Percentiles rank a stretch among this genome's conserved stretches.
Evolutionary conservation across 768 basidiomycete species (phyloP).

Genomic region (Lentinula aciculospora): DNA sequence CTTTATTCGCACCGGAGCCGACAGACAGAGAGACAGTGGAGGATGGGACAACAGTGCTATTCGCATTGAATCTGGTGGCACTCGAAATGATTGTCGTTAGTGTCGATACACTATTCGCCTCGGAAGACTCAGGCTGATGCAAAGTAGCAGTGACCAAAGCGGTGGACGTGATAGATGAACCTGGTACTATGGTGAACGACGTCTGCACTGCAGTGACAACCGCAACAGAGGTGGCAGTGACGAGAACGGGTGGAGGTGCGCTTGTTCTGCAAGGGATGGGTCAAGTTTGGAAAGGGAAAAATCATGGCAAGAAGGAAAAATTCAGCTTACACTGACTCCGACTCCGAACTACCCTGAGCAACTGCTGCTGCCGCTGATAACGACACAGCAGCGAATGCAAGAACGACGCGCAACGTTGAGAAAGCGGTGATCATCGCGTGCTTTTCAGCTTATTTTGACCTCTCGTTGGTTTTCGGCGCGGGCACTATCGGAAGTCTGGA

Average conservation of each 20-base stretch:
- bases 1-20: neutral
- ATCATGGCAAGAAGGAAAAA: neutral
- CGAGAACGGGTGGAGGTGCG: neutral
- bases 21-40: neutral
- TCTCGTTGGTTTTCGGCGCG: too few relatives aligned
- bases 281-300: neutral
- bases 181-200: neutral
- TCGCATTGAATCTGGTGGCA: neutral
- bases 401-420: neutral
- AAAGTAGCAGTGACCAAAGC: neutral
- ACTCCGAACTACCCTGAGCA: neutral
- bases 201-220: neutral
- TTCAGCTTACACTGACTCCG: neutral
- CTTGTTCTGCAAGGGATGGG: neutral
- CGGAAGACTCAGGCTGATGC: neutral
- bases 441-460: too few relatives aligned
- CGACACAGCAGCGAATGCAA: neutral
- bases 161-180: slow-evolving; percentile 1
- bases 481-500: too few relatives aligned
- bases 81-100: neutral
- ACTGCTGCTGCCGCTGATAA: neutral
- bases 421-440: neutral
- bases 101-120: neutral
- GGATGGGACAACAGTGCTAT: neutral
- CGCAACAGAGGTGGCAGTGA: slow-evolving; percentile 1